These are phyloP conservation scores for Aspergillus novoparasiticus DNA, from an alignment of 2,329 filamentous ascomycete genomes.

Conservation along the genomic window DNA sequence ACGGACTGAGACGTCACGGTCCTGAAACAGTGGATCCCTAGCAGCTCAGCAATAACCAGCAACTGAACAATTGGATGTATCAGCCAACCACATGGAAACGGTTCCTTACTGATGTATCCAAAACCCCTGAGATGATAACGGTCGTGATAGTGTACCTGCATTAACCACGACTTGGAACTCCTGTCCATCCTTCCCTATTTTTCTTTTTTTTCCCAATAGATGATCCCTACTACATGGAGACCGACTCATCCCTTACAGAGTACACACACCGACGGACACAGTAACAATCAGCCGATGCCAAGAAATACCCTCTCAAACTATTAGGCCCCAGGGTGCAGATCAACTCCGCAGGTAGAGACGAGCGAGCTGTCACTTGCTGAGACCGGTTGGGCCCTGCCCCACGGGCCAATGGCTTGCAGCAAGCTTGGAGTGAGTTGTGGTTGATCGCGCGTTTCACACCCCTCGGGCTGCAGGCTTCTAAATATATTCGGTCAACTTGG, in stretches of 20 bases:
- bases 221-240: not conserved
- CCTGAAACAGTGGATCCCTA: not conserved
- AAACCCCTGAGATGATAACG: not conserved
- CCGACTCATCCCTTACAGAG: not conserved
- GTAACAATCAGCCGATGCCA: constrained; percentile 1
- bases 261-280: not conserved
- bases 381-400: not conserved
- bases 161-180: not conserved
- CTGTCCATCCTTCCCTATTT: not conserved
- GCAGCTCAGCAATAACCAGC: not conserved
- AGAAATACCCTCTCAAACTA: not conserved
- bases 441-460: not conserved
- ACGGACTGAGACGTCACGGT: not conserved
- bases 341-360: not conserved
- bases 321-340: not conserved
- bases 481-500: not conserved
- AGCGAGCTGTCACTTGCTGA: constrained; percentile 3
- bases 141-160: not conserved
- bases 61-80: not conserved
- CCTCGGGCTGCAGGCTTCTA: not conserved
- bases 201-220: not conserved
- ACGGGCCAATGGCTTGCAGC: not conserved
- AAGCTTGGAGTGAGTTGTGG: not conserved
- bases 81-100: not conserved
- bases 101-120: not conserved